Evolutionary conservation across 768 basidiomycete genomes (phyloP).

Genomic region (Solioccasus polychromus): DNA sequence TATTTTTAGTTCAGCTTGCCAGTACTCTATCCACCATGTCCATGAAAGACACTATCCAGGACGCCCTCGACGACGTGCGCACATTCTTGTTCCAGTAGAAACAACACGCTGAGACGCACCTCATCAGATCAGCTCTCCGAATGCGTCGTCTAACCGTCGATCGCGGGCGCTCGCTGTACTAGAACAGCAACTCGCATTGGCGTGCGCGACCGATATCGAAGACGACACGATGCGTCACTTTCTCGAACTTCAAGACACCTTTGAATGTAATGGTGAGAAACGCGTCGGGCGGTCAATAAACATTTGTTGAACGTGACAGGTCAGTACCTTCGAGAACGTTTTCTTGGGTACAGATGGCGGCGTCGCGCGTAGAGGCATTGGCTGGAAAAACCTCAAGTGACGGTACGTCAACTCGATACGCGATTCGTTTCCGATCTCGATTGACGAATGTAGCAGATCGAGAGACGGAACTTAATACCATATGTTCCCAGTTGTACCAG

Average conservation of each 20-base stretch:
- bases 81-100: not conserved
- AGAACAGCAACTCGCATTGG: slow-evolving; percentile 52
- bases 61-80: slow-evolving; percentile 68
- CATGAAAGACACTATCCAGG: slow-evolving; percentile 50
- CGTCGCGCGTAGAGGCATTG: slow-evolving; percentile 47
- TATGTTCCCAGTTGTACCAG: slow-evolving; percentile 54
- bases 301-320: slow-evolving; percentile 5
- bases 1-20: not conserved
- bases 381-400: slow-evolving; percentile 46
- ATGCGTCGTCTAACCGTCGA: slow-evolving; percentile 50
- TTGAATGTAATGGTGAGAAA: slow-evolving; percentile 76
- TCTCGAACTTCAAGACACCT: slow-evolving; percentile 68
- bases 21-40: slow-evolving; percentile 6
- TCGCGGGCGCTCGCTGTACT: slow-evolving; percentile 53
- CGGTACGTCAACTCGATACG: slow-evolving; percentile 27
- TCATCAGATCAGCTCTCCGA: slow-evolving; percentile 62
- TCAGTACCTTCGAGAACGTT: slow-evolving; percentile 70
- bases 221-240: slow-evolving; percentile 51
- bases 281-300: not conserved
- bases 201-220: slow-evolving; percentile 42
- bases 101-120: slow-evolving; percentile 10
- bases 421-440: not conserved
- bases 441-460: slow-evolving; percentile 35
- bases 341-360: slow-evolving; percentile 56
- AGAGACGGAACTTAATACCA: slow-evolving; percentile 43